These are phyloP conservation scores for Odontarrhena argentea DNA, from an alignment of 345 rosid species.

Conservation along the genomic window DNA sequence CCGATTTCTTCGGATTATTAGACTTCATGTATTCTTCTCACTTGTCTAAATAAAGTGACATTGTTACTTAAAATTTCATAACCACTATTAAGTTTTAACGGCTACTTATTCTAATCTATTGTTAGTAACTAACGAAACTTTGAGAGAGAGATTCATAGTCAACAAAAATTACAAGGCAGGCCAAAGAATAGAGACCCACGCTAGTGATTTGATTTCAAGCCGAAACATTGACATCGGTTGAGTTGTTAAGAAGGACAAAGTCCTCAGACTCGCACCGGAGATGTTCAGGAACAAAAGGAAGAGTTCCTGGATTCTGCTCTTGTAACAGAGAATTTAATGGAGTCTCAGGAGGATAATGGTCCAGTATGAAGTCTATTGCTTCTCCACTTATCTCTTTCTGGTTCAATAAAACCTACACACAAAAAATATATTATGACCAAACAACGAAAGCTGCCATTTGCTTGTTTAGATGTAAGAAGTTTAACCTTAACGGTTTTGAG, in stretches of 20 bases:
- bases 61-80: background rate
- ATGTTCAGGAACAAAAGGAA: conserved; percentile 52
- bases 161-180: conserved; percentile 8
- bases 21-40: background rate
- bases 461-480: background rate
- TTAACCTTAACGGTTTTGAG: conserved; percentile 83
- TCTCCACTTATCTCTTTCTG: conserved; percentile 80
- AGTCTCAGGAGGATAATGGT: conserved; percentile 75
- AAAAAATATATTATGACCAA: background rate
- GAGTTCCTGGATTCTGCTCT: conserved; percentile 77
- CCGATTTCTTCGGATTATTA: conserved; percentile 23
- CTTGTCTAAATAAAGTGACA: background rate
- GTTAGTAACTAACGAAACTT: conserved; percentile 23
- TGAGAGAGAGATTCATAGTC: background rate
- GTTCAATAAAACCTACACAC: conserved; percentile 69
- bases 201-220: conserved; percentile 15
- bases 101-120: conserved; percentile 19
- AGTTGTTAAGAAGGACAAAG: conserved; percentile 45
- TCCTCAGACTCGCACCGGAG: conserved; percentile 46
- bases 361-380: conserved; percentile 73
- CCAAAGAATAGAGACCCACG: background rate
- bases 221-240: conserved; percentile 39
- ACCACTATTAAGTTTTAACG: background rate
- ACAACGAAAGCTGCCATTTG: background rate
- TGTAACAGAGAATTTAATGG: conserved; percentile 59